A percentile compares a stretch with the other conserved stretches of the same genome.
These are phyloP conservation scores for Aciculoconidium aculeatum DNA, from an alignment of 805 yeast genomes.

Conservation along the genomic window DNA sequence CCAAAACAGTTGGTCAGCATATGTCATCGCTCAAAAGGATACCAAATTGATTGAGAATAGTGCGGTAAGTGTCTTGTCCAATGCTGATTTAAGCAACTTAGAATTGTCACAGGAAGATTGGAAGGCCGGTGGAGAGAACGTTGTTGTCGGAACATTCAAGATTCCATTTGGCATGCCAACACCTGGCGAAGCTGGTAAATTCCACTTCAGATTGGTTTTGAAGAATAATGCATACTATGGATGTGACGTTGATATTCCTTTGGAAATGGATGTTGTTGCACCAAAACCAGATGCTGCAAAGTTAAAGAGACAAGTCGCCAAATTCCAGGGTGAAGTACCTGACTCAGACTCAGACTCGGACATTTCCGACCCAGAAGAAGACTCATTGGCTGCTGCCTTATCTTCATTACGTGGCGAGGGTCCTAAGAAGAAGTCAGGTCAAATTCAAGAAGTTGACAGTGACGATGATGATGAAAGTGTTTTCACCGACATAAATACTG, in stretches of 20 bases:
- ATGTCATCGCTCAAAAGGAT: conserved; percentile 69
- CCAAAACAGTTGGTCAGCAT: conserved; percentile 59
- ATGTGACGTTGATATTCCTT: conserved; percentile 65
- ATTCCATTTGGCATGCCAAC: conserved; percentile 70
- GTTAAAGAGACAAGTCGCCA: conserved; percentile 9
- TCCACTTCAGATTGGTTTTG: conserved; percentile 63
- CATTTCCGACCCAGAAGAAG: conserved; percentile 70
- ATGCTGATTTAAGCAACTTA: conserved; percentile 52
- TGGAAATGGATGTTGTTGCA: conserved; percentile 63
- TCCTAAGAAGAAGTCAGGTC: conserved; percentile 23
- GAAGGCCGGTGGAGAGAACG: conserved; percentile 35
- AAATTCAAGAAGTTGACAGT: conserved; percentile 26
- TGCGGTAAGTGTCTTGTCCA: conserved; percentile 48
- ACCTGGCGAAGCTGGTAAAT: conserved; percentile 64
- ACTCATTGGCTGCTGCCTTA: conserved; percentile 68
- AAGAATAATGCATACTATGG: conserved; percentile 79
- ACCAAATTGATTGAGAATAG: conserved; percentile 63
- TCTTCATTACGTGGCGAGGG: conserved; percentile 62
- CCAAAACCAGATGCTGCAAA: conserved; percentile 32
- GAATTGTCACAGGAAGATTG: conserved; percentile 47
- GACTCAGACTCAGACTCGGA: conserved; percentile 45
- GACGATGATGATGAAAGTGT: conserved; percentile 38
- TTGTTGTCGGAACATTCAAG: conserved; percentile 65
- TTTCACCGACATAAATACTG: conserved; percentile 41
- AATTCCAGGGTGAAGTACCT: conserved; percentile 20